A percentile compares a stretch with the other conserved stretches of the same genome.
Conservation (phyloP, 139 green algal genomes). For the Chlamydomonas incerta region DNA sequence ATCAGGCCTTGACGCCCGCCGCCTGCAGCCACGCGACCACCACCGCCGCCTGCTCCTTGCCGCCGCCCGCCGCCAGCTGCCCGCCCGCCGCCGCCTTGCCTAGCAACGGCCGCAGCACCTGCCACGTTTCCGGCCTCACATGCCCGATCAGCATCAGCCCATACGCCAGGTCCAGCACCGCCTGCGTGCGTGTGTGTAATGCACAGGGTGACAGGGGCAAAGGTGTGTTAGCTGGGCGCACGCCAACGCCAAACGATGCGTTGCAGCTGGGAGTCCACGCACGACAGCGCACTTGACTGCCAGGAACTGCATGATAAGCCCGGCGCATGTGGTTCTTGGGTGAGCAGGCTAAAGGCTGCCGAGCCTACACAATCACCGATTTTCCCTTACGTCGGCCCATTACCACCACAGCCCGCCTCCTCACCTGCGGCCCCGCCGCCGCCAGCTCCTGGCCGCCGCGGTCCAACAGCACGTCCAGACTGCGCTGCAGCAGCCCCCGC, state of each 20-base stretch:
- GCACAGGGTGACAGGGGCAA: too few relatives aligned
- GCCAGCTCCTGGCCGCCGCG: background rate
- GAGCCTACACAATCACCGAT: too few relatives aligned
- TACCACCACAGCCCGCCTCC: background rate
- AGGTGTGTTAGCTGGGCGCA: too few relatives aligned
- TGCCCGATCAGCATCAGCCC: conserved; percentile 11
- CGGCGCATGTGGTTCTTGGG: too few relatives aligned
- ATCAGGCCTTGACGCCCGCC: background rate
- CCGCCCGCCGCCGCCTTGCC: background rate
- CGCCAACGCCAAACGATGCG: too few relatives aligned
- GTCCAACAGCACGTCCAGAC: conserved; percentile 13
- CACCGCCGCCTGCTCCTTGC: background rate
- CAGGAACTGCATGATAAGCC: too few relatives aligned
- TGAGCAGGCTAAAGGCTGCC: too few relatives aligned
- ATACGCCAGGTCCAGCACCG: conserved; percentile 25
- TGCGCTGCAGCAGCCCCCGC: background rate
- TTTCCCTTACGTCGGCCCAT: too few relatives aligned
- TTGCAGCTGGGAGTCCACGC: too few relatives aligned
- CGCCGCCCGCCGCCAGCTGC: conserved; percentile 8
- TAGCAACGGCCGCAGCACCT: background rate
- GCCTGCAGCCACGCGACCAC: background rate
- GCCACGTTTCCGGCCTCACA: background rate
- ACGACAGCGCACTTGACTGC: too few relatives aligned
- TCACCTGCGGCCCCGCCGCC: conserved; percentile 27
- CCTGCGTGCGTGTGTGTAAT: background rate